Percentiles rank a stretch among this genome's conserved stretches.
Conservation (phyloP, 495 filamentous ascomycete species). For the Aspergillus baeticus region DNA sequence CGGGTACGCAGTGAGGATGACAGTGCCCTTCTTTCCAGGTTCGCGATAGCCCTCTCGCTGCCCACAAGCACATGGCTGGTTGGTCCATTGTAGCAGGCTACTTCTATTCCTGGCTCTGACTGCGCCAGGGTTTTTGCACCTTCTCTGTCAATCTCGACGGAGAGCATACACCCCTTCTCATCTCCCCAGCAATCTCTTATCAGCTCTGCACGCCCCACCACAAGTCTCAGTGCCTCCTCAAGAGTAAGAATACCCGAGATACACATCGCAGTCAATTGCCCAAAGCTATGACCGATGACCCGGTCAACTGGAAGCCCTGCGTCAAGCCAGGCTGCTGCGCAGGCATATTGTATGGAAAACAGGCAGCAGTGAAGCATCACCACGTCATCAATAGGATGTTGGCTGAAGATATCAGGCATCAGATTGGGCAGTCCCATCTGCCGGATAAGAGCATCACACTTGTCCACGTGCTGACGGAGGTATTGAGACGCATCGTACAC, state of each 20-base stretch:
- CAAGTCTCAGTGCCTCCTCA: background rate
- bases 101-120: background rate
- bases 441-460: conserved; percentile 28
- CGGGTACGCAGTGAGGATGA: conserved; percentile 15
- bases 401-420: conserved; percentile 45
- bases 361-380: conserved; percentile 35
- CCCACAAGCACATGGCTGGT: background rate
- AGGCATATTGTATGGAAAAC: conserved; percentile 11
- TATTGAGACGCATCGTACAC: conserved; percentile 15
- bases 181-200: background rate
- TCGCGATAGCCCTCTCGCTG: background rate
- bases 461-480: conserved; percentile 29
- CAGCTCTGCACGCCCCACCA: background rate
- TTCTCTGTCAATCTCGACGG: background rate
- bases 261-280: conserved; percentile 9
- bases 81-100: conserved; percentile 14
- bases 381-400: conserved; percentile 28
- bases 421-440: conserved; percentile 32
- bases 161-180: conserved; percentile 5
- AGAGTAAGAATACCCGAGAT: background rate
- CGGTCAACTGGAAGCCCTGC: background rate
- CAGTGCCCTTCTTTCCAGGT: background rate
- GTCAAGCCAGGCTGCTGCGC: conserved; percentile 5
- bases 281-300: conserved; percentile 6
- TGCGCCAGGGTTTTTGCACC: background rate